Percentiles rank a stretch among this genome's conserved stretches.
phyloP scores from a whole-genome alignment of 1,284 basidiomycete genomes.

The Wolfiporia cocos region DNA sequence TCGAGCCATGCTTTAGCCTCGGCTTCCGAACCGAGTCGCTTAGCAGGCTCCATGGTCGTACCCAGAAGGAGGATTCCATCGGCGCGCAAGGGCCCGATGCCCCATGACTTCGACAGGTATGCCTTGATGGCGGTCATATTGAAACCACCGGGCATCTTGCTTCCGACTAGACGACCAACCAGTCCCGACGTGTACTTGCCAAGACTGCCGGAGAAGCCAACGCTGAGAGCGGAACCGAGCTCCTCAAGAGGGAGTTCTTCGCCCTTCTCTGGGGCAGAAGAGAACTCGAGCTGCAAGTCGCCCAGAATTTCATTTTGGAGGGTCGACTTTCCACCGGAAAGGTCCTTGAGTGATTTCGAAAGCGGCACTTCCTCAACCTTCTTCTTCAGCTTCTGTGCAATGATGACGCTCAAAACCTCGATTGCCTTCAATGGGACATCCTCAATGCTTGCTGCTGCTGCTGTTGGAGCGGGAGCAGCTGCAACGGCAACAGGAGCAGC shows the following conservation, averaged over 20 bases:
- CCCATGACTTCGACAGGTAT: constrained; percentile 89
- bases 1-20: constrained; percentile 97
- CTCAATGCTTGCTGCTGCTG: constrained; percentile 70
- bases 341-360: constrained; percentile 97
- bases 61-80: constrained; percentile 91
- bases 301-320: constrained; percentile 96
- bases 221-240: constrained; percentile 80
- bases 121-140: constrained; percentile 91
- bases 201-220: constrained; percentile 81
- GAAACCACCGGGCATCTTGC: constrained; percentile 99
- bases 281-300: constrained; percentile 87
- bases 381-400: constrained; percentile 99
- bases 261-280: constrained; percentile 93
- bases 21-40: constrained; percentile 86
- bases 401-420: constrained; percentile 85
- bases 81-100: constrained; percentile 82
- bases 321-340: constrained; percentile 97
- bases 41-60: constrained; percentile 89
- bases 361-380: constrained; percentile 82
- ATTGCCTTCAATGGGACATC: constrained; percentile 91
- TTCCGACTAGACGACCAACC: constrained; percentile 87
- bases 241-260: constrained; percentile 96
- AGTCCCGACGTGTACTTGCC: constrained; percentile 96
- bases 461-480: constrained; percentile 36
- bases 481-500: constrained; percentile 39